A percentile compares a stretch with the other conserved stretches of the same genome.
phyloP scores from a whole-genome alignment of 2,329 filamentous ascomycete genomes.

The Penicillium sp. region DNA sequence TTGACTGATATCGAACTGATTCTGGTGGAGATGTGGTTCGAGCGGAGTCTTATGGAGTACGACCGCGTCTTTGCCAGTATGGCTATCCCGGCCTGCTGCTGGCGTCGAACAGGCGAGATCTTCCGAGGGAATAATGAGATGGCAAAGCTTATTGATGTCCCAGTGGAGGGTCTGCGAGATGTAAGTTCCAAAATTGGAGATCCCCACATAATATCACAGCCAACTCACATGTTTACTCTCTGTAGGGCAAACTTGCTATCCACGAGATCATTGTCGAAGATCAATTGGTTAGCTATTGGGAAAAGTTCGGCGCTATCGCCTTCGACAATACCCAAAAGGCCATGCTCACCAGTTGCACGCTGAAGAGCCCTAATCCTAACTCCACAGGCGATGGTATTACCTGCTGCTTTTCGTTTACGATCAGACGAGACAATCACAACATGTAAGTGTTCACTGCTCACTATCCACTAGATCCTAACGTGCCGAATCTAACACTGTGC shows the following conservation, averaged over 20 bases:
- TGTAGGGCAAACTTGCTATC: conserved; percentile 84
- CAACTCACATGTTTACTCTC: background rate
- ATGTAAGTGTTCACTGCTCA: conserved; percentile 66
- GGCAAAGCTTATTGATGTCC: conserved; percentile 92
- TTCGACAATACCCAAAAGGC: conserved; percentile 94
- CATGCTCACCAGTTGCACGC: conserved; percentile 85
- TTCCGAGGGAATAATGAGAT: conserved; percentile 98
- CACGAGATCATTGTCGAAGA: conserved; percentile 96
- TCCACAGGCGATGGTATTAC: conserved; percentile 73
- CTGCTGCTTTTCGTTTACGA: conserved; percentile 97
- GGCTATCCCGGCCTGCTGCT: conserved; percentile 97
- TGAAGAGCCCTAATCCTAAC: conserved; percentile 75
- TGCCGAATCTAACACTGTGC: conserved; percentile 13
- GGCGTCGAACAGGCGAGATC: conserved; percentile 94
- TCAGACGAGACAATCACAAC: conserved; percentile 90
- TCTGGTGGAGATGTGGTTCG: conserved; percentile 98
- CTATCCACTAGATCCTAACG: background rate
- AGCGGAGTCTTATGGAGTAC: conserved; percentile 93
- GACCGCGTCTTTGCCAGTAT: conserved; percentile 98
- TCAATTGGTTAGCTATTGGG: conserved; percentile 95
- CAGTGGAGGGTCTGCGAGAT: conserved; percentile 85
- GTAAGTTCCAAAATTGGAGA: conserved; percentile 54
- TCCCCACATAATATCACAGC: background rate
- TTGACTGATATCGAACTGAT: conserved; percentile 93
- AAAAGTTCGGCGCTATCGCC: conserved; percentile 96